Percentiles rank a stretch among this genome's conserved stretches.
Evolutionary conservation across 2,329 filamentous ascomycete genomes (phyloP).

Genomic region (Colletotrichum echinochloae): DNA sequence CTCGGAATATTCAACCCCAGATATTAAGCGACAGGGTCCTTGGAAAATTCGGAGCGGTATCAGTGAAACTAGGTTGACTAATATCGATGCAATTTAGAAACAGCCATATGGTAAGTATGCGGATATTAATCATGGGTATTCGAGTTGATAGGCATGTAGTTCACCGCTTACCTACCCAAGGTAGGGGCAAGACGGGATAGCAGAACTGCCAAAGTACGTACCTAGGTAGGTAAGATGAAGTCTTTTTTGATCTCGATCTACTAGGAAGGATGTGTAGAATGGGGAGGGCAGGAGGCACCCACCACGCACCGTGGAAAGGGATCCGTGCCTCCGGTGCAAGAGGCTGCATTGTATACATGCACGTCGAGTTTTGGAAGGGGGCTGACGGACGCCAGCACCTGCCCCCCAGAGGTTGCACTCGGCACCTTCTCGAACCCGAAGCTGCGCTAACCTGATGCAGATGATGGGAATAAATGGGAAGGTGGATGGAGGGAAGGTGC

Average conservation of each 20-base stretch:
- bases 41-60: neutral
- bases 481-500: neutral
- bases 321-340: conserved; percentile 33
- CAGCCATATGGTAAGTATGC: no score
- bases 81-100: neutral
- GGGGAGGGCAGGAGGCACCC: neutral
- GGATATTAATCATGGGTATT: neutral
- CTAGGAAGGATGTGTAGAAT: neutral
- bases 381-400: conserved; percentile 9
- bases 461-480: neutral
- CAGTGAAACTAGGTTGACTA: neutral
- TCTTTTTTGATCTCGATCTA: neutral
- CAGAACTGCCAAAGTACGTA: neutral
- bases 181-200: neutral
- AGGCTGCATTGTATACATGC: conserved; percentile 21
- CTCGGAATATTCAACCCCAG: neutral
- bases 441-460: neutral
- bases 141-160: neutral
- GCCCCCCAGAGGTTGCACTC: conserved; percentile 34
- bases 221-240: conserved; percentile 10
- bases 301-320: conserved; percentile 21
- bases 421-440: conserved; percentile 25
- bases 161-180: neutral
- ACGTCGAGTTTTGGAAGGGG: neutral
- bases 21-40: neutral